Conservation (phyloP, 768 basidiomycete species). For the Xerocomus brunneocitrinus region DNA sequence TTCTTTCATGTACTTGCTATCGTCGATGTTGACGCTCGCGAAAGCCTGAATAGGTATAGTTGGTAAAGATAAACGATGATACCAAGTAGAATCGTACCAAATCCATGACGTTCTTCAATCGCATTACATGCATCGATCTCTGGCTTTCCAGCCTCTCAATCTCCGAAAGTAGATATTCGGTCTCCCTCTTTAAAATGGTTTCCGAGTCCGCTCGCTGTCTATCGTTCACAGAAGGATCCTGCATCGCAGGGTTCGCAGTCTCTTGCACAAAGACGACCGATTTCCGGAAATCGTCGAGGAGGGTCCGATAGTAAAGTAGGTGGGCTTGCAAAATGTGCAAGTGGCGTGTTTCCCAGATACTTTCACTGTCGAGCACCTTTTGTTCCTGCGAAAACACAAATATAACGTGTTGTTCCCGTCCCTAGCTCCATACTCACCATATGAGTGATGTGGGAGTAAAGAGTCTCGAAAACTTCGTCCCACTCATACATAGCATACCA, state of each 20-base stretch:
- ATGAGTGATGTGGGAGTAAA: conserved; percentile 47
- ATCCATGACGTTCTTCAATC: conserved; percentile 33
- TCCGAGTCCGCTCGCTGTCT: conserved; percentile 20
- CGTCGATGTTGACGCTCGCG: conserved; percentile 53
- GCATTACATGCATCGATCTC: conserved; percentile 26
- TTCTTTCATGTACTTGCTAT: conserved; percentile 47
- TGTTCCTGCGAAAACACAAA: conserved; percentile 37
- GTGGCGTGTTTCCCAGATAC: conserved; percentile 45
- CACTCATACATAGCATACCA: conserved; percentile 62
- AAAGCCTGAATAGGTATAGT: conserved; percentile 41
- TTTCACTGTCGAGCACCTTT: conserved; percentile 36
- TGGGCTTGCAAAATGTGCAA: conserved; percentile 56
- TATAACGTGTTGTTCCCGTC: neutral
- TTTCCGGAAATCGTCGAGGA: conserved; percentile 51
- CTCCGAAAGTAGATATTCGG: conserved; percentile 43
- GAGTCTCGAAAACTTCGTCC: conserved; percentile 53
- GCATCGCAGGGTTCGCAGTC: conserved; percentile 47
- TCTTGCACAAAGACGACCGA: conserved; percentile 45
- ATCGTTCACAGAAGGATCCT: conserved; percentile 18
- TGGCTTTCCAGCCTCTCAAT: conserved; percentile 43
- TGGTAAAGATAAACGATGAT: neutral
- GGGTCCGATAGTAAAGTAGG: conserved; percentile 49
- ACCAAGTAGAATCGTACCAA: conserved; percentile 18
- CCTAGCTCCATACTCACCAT: conserved; percentile 36
- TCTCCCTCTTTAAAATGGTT: conserved; percentile 42